Conservation (phyloP, 345 rosid species). For the Tarenaya hassleriana region DNA sequence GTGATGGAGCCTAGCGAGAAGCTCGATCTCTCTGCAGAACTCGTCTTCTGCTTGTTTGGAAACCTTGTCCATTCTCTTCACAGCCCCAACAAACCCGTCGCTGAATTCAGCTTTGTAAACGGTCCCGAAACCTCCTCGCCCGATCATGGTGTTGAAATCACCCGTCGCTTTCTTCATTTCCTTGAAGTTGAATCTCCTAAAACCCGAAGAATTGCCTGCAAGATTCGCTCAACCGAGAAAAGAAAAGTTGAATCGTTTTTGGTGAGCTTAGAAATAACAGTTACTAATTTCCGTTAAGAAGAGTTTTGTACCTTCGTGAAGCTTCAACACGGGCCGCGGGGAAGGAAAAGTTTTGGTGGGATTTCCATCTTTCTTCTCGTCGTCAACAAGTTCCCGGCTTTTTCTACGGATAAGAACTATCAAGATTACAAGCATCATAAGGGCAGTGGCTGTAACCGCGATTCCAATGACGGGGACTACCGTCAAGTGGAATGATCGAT, state of each 20-base stretch:
- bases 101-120: constrained; percentile 70
- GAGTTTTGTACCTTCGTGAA: constrained; percentile 55
- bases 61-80: constrained; percentile 66
- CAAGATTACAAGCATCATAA: constrained; percentile 53
- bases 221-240: background rate
- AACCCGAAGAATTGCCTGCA: constrained; percentile 60
- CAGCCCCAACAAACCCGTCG: constrained; percentile 66
- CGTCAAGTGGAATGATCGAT: constrained; percentile 56
- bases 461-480: constrained; percentile 60
- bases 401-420: constrained; percentile 65
- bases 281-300: background rate
- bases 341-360: constrained; percentile 45
- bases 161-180: constrained; percentile 79
- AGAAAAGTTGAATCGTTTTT: background rate
- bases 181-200: constrained; percentile 68
- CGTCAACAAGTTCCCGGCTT: constrained; percentile 52
- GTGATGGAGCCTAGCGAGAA: constrained; percentile 90
- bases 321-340: constrained; percentile 43
- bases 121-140: constrained; percentile 90
- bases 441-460: constrained; percentile 51
- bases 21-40: constrained; percentile 91
- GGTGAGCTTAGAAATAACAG: background rate
- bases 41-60: constrained; percentile 83
- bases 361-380: constrained; percentile 38
- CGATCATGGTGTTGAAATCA: constrained; percentile 58